phyloP scores from a whole-genome alignment of 345 rosid species.

The Diplotaxis tenuifolia region DNA sequence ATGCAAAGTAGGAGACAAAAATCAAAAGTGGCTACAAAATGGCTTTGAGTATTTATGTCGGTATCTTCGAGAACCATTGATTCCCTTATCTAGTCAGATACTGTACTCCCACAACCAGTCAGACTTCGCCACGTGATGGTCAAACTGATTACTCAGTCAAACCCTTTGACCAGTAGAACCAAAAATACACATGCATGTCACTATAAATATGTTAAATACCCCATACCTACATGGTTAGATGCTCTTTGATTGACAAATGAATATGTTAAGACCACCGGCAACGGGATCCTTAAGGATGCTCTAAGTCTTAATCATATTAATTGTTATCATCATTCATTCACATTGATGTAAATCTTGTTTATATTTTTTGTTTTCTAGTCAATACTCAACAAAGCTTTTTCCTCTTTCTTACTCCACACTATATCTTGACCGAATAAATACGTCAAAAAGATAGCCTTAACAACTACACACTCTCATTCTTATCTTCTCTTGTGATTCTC shows the following conservation, averaged over 20 bases:
- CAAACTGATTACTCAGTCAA: slow-evolving; percentile 21
- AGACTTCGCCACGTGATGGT: slow-evolving; percentile 18
- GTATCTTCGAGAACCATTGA: slow-evolving; percentile 33
- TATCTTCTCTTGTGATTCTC: slow-evolving; percentile 8
- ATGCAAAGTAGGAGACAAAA: slow-evolving; percentile 8
- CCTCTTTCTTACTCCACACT: slow-evolving; percentile 8
- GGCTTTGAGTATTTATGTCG: slow-evolving; percentile 26
- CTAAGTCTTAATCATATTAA: background rate
- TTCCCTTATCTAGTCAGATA: slow-evolving; percentile 29
- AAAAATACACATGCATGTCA: slow-evolving; percentile 28
- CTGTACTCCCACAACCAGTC: background rate
- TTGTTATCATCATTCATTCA: background rate
- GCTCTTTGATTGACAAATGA: background rate
- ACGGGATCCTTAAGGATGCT: too few relatives aligned
- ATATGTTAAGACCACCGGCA: too few relatives aligned
- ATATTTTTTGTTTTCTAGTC: background rate
- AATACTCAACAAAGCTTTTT: background rate
- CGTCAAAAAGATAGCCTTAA: slow-evolving; percentile 2
- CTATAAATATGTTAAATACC: background rate
- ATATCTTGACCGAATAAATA: slow-evolving; percentile 26
- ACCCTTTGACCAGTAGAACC: slow-evolving; percentile 25
- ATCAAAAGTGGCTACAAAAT: slow-evolving; percentile 10
- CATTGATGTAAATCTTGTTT: background rate
- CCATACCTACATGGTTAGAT: slow-evolving; percentile 1
- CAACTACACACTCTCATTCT: slow-evolving; percentile 15